Base-by-base conservation (phyloP, 345 rosid species). In the Lepidium sativum region DNA sequence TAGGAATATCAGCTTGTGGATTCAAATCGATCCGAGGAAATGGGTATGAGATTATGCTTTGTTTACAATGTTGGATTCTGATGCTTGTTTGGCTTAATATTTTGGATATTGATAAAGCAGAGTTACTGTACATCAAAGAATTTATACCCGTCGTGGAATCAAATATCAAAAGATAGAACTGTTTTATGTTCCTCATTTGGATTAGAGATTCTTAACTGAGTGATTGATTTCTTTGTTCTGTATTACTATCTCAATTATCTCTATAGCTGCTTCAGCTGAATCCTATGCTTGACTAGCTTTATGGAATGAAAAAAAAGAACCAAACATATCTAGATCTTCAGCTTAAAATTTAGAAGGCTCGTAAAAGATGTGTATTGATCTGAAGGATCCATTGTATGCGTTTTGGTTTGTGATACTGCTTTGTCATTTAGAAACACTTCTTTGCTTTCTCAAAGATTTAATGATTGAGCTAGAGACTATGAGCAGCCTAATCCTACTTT, bases 381-480 rank as follows among this genome's bases (percentile, higher is more conserved):
- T 55, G 12, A 37, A 29, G 39, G 41, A 45, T 4, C 10, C 15
- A 13, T 63, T 63, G 9, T 14, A 44, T 37, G n/a, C 15, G 9
- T 32, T 3, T 23, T 13, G 37, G 39, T 45, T 63, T 41, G 3
- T 72, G 71, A 25, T 78, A 78, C 6, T 35, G 23, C 17, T 52
- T 72, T 66, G 77, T 78, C 71, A 58, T 65, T 52, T 60, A n/a
- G 53, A 71, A 45, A 8, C 57, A 53, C 61, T 49, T 55, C 41
- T 51, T 54, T 62, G 49, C 43, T 57, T 35, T 56, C 43, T 54
- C 45, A 38, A 34, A 60, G 76, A 54, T 63, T 53, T 54, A 31
- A 71, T 68, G 76, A 69, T 68, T 71, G 1, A 72, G 63, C 60
- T 68, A 40, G 47, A 52, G 54, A 38, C 77, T 62, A 65, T 60